Evolutionary conservation across 2,329 filamentous ascomycete genomes (phyloP), one percentile per base, ranked within the genome.

Genomic region (Paramyrothecium roridum): DNA sequence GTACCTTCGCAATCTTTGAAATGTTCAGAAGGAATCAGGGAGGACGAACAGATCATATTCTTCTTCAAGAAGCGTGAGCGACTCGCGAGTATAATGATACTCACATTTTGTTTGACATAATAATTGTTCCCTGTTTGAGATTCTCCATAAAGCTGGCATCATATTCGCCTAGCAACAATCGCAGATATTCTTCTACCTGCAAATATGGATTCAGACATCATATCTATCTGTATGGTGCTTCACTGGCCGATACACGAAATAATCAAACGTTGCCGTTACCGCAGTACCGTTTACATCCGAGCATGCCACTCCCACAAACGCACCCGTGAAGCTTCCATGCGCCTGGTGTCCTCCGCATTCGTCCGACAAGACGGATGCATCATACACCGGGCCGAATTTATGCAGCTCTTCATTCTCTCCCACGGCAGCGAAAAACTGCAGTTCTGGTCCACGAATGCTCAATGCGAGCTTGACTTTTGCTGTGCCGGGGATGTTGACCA

Each of bases 241-340:
- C 7, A 76, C 75, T 6, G 81, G 81, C 2, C 72, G 69, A 63
- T 84, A 84, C 0, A 73, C 57, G 54, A 84, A 81, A 47, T 80
- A 76, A 54, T 82, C 80, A 66, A 84, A 84, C 6, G 57, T 68
- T 0, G 81, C 81, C 52, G 70, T 65, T 53, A 67, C 58, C 10
- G 71, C 79, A 16, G 74, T 76, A 2, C 81, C 81, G 54, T 84
- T 83, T 48, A 83, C 53, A 65, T 84, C 81, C 3, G 80, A 83
- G 47, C 77, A 80, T 1, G 81, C 81, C 58, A 84, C 67, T 0
- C 81, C 81, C 1, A 83, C 77, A 70, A 84, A 84, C 0, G 84
- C 81, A 0, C 84, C 84, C 0, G 84, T 87, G 58, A 87, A 87
- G 65, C 84, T 87, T 1, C 84, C 84, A 58, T 86, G 82, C 2